phyloP scores from a whole-genome alignment of 108 stramenopile genomes.

The Nitzschia sp. region DNA sequence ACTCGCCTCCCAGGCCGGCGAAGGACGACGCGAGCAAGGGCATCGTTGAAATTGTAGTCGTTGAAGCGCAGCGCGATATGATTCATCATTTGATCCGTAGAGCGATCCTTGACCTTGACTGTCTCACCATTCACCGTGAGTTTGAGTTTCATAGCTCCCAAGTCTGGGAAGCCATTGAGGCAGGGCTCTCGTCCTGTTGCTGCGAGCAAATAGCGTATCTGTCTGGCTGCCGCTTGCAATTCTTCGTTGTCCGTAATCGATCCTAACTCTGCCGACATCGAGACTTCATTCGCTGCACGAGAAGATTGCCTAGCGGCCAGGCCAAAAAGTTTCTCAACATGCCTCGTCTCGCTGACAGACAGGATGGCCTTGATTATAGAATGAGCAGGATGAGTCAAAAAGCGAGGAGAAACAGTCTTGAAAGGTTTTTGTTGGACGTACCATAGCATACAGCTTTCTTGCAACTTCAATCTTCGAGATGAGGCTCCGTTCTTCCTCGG shows the following conservation, averaged over 20 bases:
- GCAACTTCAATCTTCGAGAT: slow-evolving; percentile 18
- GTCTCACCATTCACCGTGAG: slow-evolving; percentile 13
- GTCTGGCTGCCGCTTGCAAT: background rate
- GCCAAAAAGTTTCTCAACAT: slow-evolving; percentile 31
- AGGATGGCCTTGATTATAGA: slow-evolving; percentile 38
- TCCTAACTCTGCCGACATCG: background rate
- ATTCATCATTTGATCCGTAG: background rate
- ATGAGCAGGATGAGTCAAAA: too few species aligned
- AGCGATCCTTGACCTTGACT: slow-evolving; percentile 4
- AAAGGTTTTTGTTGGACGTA: background rate
- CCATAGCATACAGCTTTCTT: slow-evolving; percentile 45
- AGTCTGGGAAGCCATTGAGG: slow-evolving; percentile 1
- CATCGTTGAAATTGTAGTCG: background rate
- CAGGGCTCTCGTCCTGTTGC: slow-evolving; percentile 27
- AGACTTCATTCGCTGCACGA: background rate
- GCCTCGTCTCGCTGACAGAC: slow-evolving; percentile 26
- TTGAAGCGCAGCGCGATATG: background rate
- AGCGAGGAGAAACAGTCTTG: background rate
- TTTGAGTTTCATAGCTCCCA: slow-evolving; percentile 14
- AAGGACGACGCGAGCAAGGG: slow-evolving; percentile 23
- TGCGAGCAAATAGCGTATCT: slow-evolving; percentile 24
- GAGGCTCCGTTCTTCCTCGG: slow-evolving; percentile 16
- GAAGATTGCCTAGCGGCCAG: slow-evolving; percentile 8
- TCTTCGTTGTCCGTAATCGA: background rate
- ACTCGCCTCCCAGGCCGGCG: slow-evolving; percentile 26